These are phyloP conservation scores for Sambucus nigra DNA, from an alignment of 129 eudicot genomes.

Conservation along the genomic window DNA sequence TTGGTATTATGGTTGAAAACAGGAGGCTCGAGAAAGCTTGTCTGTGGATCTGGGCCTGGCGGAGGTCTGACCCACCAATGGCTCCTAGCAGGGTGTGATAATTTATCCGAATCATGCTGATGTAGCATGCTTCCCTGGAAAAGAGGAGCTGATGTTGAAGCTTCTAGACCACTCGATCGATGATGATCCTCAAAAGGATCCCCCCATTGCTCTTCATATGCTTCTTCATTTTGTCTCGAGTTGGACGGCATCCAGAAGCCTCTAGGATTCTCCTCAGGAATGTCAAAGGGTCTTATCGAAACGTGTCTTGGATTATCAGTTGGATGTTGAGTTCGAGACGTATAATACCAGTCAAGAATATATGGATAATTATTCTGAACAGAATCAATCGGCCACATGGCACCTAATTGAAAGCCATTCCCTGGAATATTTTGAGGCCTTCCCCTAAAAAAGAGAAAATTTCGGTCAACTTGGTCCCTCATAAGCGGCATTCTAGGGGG, in stretches of 20 bases:
- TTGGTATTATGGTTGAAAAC: constrained; percentile 23
- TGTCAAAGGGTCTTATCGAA: constrained; percentile 19
- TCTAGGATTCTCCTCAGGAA: constrained; percentile 18
- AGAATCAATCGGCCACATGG: constrained; percentile 60
- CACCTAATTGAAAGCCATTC: constrained; percentile 38
- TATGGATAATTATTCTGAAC: constrained; percentile 64
- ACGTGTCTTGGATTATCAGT: constrained; percentile 13
- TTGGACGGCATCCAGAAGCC: constrained; percentile 44
- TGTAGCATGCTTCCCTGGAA: constrained; percentile 51
- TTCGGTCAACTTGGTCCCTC: constrained; percentile 28
- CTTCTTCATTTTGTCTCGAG: constrained; percentile 18
- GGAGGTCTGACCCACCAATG: constrained; percentile 80
- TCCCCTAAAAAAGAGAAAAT: constrained; percentile 40
- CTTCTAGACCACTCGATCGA: constrained; percentile 29
- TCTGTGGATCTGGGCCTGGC: constrained; percentile 20
- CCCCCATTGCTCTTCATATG: constrained; percentile 53
- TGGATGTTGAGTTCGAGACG: constrained; percentile 29
- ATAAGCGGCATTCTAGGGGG: constrained; percentile 35
- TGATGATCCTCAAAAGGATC: constrained; percentile 37
- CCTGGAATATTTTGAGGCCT: constrained; percentile 21
- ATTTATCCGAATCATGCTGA: constrained; percentile 35
- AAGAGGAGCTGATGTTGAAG: constrained; percentile 70
- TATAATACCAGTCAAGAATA: constrained; percentile 80
- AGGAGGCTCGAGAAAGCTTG: constrained; percentile 85
- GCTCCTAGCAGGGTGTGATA: constrained; percentile 34